Evolutionary conservation across 495 filamentous ascomycete genomes (phyloP).

Genomic region (Penicillium herquei): DNA sequence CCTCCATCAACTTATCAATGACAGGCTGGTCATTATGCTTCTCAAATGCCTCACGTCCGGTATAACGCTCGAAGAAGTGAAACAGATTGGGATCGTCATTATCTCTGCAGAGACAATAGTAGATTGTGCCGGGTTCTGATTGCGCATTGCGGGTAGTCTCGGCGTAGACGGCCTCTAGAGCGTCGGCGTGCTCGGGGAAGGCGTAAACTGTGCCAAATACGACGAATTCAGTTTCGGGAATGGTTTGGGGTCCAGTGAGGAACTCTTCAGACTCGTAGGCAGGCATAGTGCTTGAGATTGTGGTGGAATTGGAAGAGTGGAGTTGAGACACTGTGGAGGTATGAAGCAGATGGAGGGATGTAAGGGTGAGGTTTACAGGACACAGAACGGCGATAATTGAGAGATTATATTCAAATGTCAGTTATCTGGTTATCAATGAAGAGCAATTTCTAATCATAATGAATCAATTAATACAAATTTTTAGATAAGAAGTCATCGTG

Average conservation of each 20-base stretch:
- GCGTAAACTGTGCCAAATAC: slow-evolving; percentile 31
- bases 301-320: no score
- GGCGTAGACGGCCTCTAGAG: slow-evolving; percentile 32
- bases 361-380: no score
- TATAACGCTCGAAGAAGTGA: slow-evolving; percentile 38
- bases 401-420: no score
- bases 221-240: slow-evolving; percentile 27
- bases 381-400: no score
- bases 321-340: no score
- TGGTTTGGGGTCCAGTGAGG: slow-evolving; percentile 4
- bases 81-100: slow-evolving; percentile 26
- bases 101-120: slow-evolving; percentile 33
- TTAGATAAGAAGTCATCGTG: no score
- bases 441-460: no score
- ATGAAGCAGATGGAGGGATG: no score
- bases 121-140: slow-evolving; percentile 31
- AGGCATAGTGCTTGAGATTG: background rate
- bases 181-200: slow-evolving; percentile 33
- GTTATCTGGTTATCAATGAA: no score
- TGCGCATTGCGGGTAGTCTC: slow-evolving; percentile 30
- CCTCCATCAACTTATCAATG: slow-evolving; percentile 29
- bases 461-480: no score
- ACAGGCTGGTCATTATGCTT: slow-evolving; percentile 31
- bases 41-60: slow-evolving; percentile 26
- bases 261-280: slow-evolving; percentile 2